Conservation (phyloP, 2,329 filamentous ascomycete species). For the Penicillium sp. region DNA sequence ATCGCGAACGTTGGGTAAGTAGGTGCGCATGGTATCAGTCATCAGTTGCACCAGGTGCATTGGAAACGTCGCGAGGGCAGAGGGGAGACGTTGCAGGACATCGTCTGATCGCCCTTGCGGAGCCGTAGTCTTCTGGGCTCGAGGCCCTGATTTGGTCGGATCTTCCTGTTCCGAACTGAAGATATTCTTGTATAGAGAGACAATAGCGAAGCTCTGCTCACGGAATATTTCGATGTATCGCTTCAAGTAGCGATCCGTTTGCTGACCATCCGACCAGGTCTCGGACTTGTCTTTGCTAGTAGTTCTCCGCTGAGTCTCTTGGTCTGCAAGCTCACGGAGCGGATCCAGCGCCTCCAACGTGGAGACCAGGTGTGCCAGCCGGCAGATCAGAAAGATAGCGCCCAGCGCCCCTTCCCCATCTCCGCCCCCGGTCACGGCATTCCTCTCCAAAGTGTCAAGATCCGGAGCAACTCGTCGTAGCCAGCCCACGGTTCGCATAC, state of each 20-base stretch:
- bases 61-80: constrained; percentile 75
- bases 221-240: constrained; percentile 95
- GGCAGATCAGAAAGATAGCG: constrained; percentile 79
- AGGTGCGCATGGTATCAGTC: constrained; percentile 65
- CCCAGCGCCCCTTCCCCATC: constrained; percentile 67
- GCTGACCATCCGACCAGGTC: constrained; percentile 61
- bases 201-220: constrained; percentile 92
- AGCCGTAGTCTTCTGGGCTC: constrained; percentile 18
- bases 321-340: constrained; percentile 79
- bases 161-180: constrained; percentile 57
- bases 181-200: constrained; percentile 89
- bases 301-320: constrained; percentile 57
- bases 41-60: constrained; percentile 76
- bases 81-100: constrained; percentile 55
- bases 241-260: constrained; percentile 90
- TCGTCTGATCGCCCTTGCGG: constrained; percentile 18
- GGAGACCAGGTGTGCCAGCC: constrained; percentile 69
- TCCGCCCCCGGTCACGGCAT: constrained; percentile 24
- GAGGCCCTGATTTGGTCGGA: constrained; percentile 25
- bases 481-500: constrained; percentile 87
- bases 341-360: constrained; percentile 81
- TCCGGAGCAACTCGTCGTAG: constrained; percentile 81
- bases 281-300: constrained; percentile 23
- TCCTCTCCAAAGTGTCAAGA: constrained; percentile 48
- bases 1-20: constrained; percentile 77